Base-by-base conservation (phyloP, 2,329 filamentous ascomycete species). In the Plenodomus biglobosus region DNA sequence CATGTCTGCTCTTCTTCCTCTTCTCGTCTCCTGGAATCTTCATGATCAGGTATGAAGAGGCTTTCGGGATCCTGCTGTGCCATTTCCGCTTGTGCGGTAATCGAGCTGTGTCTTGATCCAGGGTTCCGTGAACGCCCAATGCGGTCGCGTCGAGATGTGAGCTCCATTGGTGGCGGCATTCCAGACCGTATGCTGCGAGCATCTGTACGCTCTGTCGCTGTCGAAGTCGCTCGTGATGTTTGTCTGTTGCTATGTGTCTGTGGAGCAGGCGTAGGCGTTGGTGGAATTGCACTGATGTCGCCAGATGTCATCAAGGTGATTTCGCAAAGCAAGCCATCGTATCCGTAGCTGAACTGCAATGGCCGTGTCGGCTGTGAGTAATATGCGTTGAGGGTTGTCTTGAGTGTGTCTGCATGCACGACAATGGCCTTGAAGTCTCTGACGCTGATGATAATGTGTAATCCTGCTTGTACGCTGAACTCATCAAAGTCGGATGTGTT, bases 241-340 rank as follows among this genome's bases (percentile, higher is more conserved):
- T 70, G 38, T 68, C 74, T 43, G 64, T 69, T 59, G 67, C 27
- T 49, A 27, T 38, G 41, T 20, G 47, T 34, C 17, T 53, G 56
- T 22, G 55, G 52, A 11, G 50, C 52, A n/a, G 55, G 52, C 27
- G 42, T 48, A 38, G 55, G 55, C 10, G 44, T 46, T 27, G 53
- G 30, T 68, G 42, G 70, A 70, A 41, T 40, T 66, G 72, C 75
- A 21, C 66, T 72, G 55, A 75, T 73, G 44, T 90, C 87, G 13
- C 88, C 88, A 8, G 87, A 84, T 1, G 88, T 92, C 87, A 91
- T 92, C 51, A 92, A 79, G 37, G 90, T 86, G 59, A 91, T 92
- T 56, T 92, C 86, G 69, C 85, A 89, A 32, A 82, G 73, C 24
- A 92, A 77, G 27, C 85, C 87, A 48, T 86, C 84, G 36, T 81